Conservation (phyloP, 805 yeast genomes). For the Cyberlindnera misumaiensis region DNA sequence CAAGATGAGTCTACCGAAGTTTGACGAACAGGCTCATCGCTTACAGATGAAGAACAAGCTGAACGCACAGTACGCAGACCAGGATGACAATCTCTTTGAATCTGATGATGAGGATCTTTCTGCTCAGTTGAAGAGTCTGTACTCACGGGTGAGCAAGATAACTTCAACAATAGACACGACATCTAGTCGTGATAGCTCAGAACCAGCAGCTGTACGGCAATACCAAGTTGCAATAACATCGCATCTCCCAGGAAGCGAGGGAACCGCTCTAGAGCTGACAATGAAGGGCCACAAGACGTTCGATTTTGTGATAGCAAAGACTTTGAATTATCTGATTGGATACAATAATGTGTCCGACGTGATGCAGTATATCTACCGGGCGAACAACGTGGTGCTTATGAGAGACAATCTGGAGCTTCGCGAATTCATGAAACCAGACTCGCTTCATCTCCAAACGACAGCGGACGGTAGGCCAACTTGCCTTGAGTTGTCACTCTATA, state of each 20-base stretch:
- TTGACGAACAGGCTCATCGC: conserved; percentile 10
- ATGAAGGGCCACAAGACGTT: conserved; percentile 17
- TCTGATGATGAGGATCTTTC: conserved; percentile 7
- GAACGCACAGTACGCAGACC: neutral
- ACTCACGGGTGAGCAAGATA: conserved; percentile 1
- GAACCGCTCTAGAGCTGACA: conserved; percentile 4
- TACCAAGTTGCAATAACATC: conserved; percentile 15
- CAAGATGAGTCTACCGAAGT: conserved; percentile 9
- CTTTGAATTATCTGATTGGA: conserved; percentile 6
- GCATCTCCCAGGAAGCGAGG: conserved; percentile 17
- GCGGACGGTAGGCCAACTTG: conserved; percentile 7
- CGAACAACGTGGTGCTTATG: conserved; percentile 12
- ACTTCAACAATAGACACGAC: neutral
- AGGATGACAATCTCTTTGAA: conserved; percentile 1
- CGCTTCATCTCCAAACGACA: conserved; percentile 12
- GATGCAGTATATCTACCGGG: conserved; percentile 3
- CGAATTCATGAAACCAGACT: conserved; percentile 21
- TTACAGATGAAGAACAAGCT: neutral
- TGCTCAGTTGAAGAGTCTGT: neutral
- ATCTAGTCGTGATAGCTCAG: conserved; percentile 1
- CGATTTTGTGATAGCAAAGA: conserved; percentile 8
- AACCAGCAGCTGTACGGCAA: conserved; percentile 1
- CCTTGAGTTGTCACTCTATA: conserved; percentile 15
- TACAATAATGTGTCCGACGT: conserved; percentile 2
- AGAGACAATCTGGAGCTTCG: conserved; percentile 18